These are phyloP conservation scores for Trichosporon ovoides DNA, from an alignment of 1,284 basidiomycete species.

Conservation along the genomic window DNA sequence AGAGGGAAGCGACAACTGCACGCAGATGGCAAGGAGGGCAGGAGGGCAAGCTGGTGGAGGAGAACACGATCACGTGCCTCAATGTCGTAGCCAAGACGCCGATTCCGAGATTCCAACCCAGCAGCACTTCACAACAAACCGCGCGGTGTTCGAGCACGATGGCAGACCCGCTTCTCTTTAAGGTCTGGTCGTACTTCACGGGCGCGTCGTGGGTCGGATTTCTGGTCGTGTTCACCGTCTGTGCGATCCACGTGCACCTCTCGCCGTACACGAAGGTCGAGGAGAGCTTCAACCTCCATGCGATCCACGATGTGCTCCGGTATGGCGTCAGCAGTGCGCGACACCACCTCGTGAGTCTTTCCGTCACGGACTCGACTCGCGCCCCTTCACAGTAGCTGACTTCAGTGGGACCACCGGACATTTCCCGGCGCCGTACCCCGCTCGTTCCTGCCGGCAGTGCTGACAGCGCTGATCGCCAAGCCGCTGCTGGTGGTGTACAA, in stretches of 20 bases:
- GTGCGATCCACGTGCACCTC: slow-evolving; percentile 64
- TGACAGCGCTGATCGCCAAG: slow-evolving; percentile 5
- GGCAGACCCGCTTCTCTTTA: background rate
- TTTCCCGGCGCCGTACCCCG: slow-evolving; percentile 88
- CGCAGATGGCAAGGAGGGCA: no score
- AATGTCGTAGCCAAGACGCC: no score
- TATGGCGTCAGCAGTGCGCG: slow-evolving; percentile 55
- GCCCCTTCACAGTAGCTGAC: background rate
- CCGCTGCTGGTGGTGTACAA: slow-evolving; percentile 3
- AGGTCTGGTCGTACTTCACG: background rate
- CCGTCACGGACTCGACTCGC: background rate
- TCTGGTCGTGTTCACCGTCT: slow-evolving; percentile 56
- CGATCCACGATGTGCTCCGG: slow-evolving; percentile 72
- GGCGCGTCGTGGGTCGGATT: slow-evolving; percentile 48
- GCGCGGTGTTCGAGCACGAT: background rate
- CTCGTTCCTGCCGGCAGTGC: slow-evolving; percentile 63
- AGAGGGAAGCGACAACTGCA: no score
- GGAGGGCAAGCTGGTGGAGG: no score
- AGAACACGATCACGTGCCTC: no score
- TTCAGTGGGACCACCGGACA: slow-evolving; percentile 78
- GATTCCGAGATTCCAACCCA: no score
- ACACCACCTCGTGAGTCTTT: slow-evolving; percentile 14
- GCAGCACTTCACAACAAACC: no score
- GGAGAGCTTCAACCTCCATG: slow-evolving; percentile 93
- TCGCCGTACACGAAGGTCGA: slow-evolving; percentile 94